phyloP scores from a whole-genome alignment of 1,284 basidiomycete species.

The Bjerkandera adusta region DNA sequence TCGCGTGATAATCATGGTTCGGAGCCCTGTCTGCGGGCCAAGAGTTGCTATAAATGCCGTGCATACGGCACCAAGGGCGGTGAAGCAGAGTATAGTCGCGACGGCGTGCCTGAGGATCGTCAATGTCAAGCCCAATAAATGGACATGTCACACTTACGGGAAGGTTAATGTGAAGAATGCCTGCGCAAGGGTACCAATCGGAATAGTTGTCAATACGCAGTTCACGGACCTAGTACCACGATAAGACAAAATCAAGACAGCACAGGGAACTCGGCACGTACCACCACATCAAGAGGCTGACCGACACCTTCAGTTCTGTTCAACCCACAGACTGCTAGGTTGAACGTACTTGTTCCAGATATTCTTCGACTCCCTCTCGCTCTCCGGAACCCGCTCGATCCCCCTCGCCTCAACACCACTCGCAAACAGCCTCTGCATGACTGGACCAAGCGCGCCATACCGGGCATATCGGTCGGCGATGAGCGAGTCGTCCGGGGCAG shows the following conservation, averaged over 20 bases:
- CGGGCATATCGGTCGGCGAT: constrained; percentile 36
- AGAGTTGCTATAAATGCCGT: constrained; percentile 56
- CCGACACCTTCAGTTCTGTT: background rate
- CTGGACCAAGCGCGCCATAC: constrained; percentile 28
- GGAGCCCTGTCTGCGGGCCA: constrained; percentile 59
- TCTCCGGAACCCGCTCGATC: constrained; percentile 49
- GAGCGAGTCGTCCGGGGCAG: constrained; percentile 30
- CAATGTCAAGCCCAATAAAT: constrained; percentile 3
- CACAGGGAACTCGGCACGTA: constrained; percentile 20
- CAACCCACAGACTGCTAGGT: background rate
- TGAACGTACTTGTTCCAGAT: constrained; percentile 49
- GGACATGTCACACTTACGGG: constrained; percentile 29
- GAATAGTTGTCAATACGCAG: constrained; percentile 51
- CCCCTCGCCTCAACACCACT: constrained; percentile 50
- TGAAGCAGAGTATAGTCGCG: constrained; percentile 43
- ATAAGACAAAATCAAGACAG: background rate
- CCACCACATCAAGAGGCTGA: constrained; percentile 51
- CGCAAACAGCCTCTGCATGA: constrained; percentile 39
- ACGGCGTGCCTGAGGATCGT: constrained; percentile 38
- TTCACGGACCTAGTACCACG: constrained; percentile 40
- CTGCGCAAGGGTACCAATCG: constrained; percentile 55
- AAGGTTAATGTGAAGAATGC: constrained; percentile 52
- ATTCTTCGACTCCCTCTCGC: constrained; percentile 43
- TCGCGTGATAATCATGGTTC: constrained; percentile 58
- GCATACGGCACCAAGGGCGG: constrained; percentile 37